Base-by-base conservation (phyloP, 2,329 filamentous ascomycete species). In the Mollisia scopiformis region DNA sequence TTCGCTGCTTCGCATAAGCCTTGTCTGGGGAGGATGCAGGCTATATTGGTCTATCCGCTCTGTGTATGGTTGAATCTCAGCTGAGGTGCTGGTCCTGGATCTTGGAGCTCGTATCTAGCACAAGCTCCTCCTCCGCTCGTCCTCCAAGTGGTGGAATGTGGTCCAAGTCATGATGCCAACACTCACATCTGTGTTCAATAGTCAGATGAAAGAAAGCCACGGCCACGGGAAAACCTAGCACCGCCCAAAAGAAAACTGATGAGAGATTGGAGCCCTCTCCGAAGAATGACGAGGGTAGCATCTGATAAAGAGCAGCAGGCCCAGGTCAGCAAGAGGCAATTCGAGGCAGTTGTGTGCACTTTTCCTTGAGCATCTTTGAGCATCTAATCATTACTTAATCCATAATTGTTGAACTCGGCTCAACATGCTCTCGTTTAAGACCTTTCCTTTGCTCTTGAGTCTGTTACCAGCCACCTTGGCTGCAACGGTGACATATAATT, bases 401-500 rank as follows among this genome's bases (percentile, higher is more conserved):
- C 33, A 41, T 59, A 33, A 47, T 43, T 55, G 28, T 51, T 28
- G 21, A 31, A 21, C 19, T 54, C 28, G 6, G 14, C 41, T 39
- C 50, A 61, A 53, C 39, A 61, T 61, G 58, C 35, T 53, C 5
- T 53, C 53, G 43, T 53, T 61, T 30, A 21, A 35, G 47, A 49
- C 25, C 23, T 28, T 57, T 13, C 53, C 57, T 37, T 30, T n/a
- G 3, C 49, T 63, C 47, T 33, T 52, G 7, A n/a, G n/a, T 30
- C 19, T 28, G 52, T 30, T 25, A n/a, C n/a, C n/a, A n/a, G n/a
- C n/a, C n/a, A n/a, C n/a, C n/a, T n/a, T 55, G 19, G 59, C 55
- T 23, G 14, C 3, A 8, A 55, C 72, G 80, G 28, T 63, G 16
- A 56, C 43, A 21, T 66, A 62, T 37, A 55, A 75, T 63, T 80